Percentiles rank a stretch among this genome's conserved stretches.
phyloP scores from a whole-genome alignment of 345 rosid species.

The Arabis alpina region DNA sequence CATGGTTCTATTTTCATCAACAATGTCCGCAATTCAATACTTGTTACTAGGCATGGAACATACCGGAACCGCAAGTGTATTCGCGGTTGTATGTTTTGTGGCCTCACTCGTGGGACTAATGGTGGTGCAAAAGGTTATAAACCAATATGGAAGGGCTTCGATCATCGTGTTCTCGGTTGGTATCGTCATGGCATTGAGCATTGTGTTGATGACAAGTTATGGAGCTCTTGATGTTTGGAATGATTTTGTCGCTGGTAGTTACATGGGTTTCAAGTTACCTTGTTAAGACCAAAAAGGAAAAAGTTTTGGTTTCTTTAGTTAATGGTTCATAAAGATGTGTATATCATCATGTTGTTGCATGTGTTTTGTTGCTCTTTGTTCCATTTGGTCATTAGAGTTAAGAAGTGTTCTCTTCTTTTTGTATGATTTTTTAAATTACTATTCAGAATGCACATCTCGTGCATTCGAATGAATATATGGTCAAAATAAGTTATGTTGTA shows the following conservation, averaged over 20 bases:
- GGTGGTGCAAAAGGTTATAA: constrained; percentile 67
- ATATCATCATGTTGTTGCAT: constrained; percentile 22
- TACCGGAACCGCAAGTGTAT: constrained; percentile 48
- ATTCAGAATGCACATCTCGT: constrained; percentile 46
- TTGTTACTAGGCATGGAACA: constrained; percentile 74
- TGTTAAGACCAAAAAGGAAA: constrained; percentile 48
- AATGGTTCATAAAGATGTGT: constrained; percentile 15
- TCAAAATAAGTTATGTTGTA: constrained; percentile 15
- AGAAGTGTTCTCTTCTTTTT: neutral
- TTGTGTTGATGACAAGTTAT: constrained; percentile 72
- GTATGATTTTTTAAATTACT: constrained; percentile 10
- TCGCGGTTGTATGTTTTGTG: constrained; percentile 63
- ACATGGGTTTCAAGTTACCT: constrained; percentile 78
- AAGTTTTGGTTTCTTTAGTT: constrained; percentile 37
- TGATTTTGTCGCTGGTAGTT: constrained; percentile 57
- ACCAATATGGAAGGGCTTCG: constrained; percentile 71
- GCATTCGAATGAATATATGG: constrained; percentile 44
- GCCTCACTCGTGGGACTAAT: constrained; percentile 73
- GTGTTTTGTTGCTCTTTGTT: constrained; percentile 19
- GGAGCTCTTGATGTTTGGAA: constrained; percentile 73
- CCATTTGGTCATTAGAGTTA: constrained; percentile 10
- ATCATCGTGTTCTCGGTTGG: constrained; percentile 82
- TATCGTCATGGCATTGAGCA: constrained; percentile 78
- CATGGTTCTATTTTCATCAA: constrained; percentile 48
- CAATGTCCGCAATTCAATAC: constrained; percentile 57